These are phyloP conservation scores for Colletotrichum australisinense DNA, from an alignment of 2,329 filamentous ascomycete genomes.

Conservation along the genomic window DNA sequence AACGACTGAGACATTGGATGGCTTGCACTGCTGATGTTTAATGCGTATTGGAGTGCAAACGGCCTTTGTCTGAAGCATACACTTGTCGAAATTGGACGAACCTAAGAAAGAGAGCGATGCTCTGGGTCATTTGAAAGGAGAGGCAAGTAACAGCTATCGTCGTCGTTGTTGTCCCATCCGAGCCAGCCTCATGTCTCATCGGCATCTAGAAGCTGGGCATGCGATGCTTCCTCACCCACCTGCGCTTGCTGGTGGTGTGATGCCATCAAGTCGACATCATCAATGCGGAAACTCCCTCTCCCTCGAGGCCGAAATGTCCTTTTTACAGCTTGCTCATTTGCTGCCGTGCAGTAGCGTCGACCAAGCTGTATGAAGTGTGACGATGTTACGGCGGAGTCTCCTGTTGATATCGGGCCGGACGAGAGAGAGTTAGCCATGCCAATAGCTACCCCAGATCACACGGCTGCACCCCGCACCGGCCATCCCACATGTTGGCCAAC, in stretches of 20 bases:
- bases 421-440: conserved; percentile 8
- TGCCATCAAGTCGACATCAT: conserved; percentile 5
- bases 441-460: conserved; percentile 35
- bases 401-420: conserved; percentile 35
- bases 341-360: conserved; percentile 21
- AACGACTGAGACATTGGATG: conserved; percentile 24
- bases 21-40: conserved; percentile 4
- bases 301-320: neutral
- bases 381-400: conserved; percentile 33
- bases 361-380: conserved; percentile 12
- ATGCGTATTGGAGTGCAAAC: neutral
- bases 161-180: neutral
- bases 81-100: neutral
- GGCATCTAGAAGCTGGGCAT: neutral
- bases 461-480: conserved; percentile 32
- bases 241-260: neutral
- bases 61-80: neutral
- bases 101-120: neutral
- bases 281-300: neutral
- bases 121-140: neutral
- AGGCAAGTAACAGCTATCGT: neutral
- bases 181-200: neutral
- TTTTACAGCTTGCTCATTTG: neutral
- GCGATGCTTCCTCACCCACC: neutral
- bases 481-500: conserved; percentile 10